A percentile compares a stretch with the other conserved stretches of the same genome.
These are phyloP conservation scores for Lizonia empirigonia DNA, from an alignment of 2,329 filamentous ascomycete genomes.

Conservation along the genomic window DNA sequence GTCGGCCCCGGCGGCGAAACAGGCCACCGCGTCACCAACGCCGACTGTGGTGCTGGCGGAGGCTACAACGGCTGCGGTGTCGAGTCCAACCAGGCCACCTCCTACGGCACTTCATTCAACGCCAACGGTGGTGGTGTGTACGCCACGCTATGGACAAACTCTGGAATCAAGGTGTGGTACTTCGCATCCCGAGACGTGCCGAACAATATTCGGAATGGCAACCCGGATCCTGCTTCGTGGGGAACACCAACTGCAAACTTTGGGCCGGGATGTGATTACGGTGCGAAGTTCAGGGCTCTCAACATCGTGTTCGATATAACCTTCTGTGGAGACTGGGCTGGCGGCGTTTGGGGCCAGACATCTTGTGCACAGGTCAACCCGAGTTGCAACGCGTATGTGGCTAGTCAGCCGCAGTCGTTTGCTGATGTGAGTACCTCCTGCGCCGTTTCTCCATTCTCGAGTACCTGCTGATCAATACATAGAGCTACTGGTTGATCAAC, in stretches of 20 bases:
- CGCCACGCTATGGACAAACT: conserved; percentile 49
- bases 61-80: conserved; percentile 46
- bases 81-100: conserved; percentile 31
- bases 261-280: conserved; percentile 44
- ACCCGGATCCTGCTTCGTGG: conserved; percentile 52
- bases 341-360: conserved; percentile 49
- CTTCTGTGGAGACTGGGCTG: conserved; percentile 64
- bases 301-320: conserved; percentile 56
- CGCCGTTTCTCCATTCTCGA: fast-evolving
- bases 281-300: conserved; percentile 44
- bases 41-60: conserved; percentile 45
- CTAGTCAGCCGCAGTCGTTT: conserved; percentile 46
- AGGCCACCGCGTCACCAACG: conserved; percentile 35
- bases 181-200: conserved; percentile 51
- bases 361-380: conserved; percentile 39
- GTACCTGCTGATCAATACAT: conserved; percentile 13
- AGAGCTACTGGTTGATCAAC: conserved; percentile 49
- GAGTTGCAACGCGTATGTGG: conserved; percentile 48
- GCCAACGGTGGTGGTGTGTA: conserved; percentile 52
- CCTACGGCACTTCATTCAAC: conserved; percentile 50
- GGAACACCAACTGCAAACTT: conserved; percentile 49
- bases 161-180: conserved; percentile 56
- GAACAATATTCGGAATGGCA: conserved; percentile 47
- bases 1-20: conserved; percentile 42
- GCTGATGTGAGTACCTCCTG: conserved; percentile 33